Conservation (phyloP, 108 stramenopile species). For the Skeletonema potamos region DNA sequence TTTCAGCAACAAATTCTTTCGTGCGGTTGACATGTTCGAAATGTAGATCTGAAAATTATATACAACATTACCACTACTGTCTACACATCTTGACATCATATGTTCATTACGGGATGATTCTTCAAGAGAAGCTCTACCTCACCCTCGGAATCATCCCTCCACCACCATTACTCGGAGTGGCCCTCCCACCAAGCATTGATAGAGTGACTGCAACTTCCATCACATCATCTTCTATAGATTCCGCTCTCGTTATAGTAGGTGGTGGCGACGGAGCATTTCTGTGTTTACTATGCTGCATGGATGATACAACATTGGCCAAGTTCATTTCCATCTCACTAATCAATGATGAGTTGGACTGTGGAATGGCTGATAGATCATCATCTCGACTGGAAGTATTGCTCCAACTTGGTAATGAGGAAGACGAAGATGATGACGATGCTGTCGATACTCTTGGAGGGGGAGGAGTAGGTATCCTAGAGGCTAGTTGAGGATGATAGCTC, state of each 20-base stretch:
- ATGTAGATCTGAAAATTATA: too few relatives aligned
- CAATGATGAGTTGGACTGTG: not conserved
- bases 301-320: not conserved
- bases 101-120: not conserved
- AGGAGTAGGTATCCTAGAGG: conserved; percentile 11
- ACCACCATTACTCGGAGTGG: not conserved
- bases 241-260: not conserved
- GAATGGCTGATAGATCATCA: not conserved
- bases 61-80: not conserved
- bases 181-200: conserved; percentile 20
- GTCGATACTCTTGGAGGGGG: not conserved
- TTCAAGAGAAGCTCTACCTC: not conserved
- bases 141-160: conserved; percentile 2
- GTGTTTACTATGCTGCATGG: conserved; percentile 11
- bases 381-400: not conserved
- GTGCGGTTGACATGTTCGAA: too few relatives aligned
- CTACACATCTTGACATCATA: not conserved
- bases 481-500: conserved; percentile 30
- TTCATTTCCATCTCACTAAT: not conserved
- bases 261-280: not conserved
- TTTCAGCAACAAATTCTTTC: too few relatives aligned
- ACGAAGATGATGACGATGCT: not conserved
- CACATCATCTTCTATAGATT: conserved; percentile 24
- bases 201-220: conserved; percentile 42
- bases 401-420: not conserved